A percentile compares a stretch with the other conserved stretches of the same genome.
Conservation (phyloP, 108 stramenopile species). For the Nannochloropsis oceanica region DNA sequence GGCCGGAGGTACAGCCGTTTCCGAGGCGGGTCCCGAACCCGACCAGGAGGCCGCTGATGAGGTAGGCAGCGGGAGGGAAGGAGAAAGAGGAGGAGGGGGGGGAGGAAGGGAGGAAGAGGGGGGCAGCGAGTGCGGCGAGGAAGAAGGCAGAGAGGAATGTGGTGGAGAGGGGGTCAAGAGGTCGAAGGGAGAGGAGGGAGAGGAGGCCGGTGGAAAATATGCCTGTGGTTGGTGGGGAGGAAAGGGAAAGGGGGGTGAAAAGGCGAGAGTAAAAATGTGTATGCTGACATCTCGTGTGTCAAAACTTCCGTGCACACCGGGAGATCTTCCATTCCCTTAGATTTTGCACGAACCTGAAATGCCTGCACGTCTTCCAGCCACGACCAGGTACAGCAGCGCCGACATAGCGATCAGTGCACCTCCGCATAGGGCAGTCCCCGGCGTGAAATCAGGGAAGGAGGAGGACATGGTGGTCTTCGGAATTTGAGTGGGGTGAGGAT, state of each 20-base stretch:
- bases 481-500: too few species aligned
- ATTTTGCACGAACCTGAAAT: background rate
- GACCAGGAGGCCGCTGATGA: constrained; percentile 29
- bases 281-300: background rate
- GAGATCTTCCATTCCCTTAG: background rate
- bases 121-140: constrained; percentile 2
- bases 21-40: constrained; percentile 31
- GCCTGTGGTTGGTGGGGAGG: background rate
- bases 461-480: background rate
- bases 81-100: too few species aligned
- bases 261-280: background rate
- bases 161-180: too few species aligned
- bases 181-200: too few species aligned
- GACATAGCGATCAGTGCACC: background rate
- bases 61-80: background rate
- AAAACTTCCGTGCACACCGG: background rate
- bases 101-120: too few species aligned
- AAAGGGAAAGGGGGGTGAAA: background rate
- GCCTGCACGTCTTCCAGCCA: background rate
- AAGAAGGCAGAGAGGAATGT: background rate
- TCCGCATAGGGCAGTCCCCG: background rate
- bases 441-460: background rate
- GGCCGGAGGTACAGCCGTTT: constrained; percentile 43
- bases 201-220: background rate
- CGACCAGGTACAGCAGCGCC: background rate